phyloP scores from a whole-genome alignment of 2,329 filamentous ascomycete genomes.

The Ceratocystiopsis minuta region DNA sequence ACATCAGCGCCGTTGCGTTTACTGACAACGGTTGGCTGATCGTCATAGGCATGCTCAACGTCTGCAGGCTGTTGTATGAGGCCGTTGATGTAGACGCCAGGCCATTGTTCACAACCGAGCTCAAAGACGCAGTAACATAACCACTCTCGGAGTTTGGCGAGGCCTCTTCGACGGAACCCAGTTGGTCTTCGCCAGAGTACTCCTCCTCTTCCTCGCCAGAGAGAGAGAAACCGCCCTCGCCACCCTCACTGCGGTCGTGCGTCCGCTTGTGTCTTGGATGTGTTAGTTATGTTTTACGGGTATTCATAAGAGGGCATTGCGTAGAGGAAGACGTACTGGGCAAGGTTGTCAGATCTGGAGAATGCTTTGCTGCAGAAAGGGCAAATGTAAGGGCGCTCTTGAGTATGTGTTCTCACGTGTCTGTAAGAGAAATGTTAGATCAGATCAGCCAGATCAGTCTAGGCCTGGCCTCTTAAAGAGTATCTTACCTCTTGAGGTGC shows the following conservation, averaged over 20 bases:
- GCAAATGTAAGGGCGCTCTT: constrained; percentile 97
- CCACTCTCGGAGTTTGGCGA: constrained; percentile 54
- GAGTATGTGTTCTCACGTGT: constrained; percentile 97
- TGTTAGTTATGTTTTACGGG: constrained; percentile 11
- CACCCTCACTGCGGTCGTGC: constrained; percentile 46
- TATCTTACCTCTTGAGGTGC: constrained; percentile 89
- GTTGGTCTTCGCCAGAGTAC: constrained; percentile 63
- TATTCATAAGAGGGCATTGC: constrained; percentile 16
- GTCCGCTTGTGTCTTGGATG: constrained; percentile 50
- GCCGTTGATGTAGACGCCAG: constrained; percentile 9
- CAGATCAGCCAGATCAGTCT: constrained; percentile 20
- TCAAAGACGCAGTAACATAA: constrained; percentile 37
- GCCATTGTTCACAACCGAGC: constrained; percentile 21
- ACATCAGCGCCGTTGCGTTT: constrained; percentile 26
- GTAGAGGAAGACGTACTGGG: constrained; percentile 51
- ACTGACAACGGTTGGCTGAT: constrained; percentile 33
- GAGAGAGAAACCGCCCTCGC: constrained; percentile 38
- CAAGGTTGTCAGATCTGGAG: constrained; percentile 94
- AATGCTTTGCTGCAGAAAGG: constrained; percentile 97
- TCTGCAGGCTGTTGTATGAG: constrained; percentile 39
- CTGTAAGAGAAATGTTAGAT: constrained; percentile 34
- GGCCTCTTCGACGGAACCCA: constrained; percentile 62
- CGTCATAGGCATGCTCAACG: constrained; percentile 46
- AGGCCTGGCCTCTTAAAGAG: constrained; percentile 17
- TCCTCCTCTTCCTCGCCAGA: constrained; percentile 80